Base-by-base conservation (phyloP, 805 yeast species). In the Metschnikowia kunwiensis region DNA sequence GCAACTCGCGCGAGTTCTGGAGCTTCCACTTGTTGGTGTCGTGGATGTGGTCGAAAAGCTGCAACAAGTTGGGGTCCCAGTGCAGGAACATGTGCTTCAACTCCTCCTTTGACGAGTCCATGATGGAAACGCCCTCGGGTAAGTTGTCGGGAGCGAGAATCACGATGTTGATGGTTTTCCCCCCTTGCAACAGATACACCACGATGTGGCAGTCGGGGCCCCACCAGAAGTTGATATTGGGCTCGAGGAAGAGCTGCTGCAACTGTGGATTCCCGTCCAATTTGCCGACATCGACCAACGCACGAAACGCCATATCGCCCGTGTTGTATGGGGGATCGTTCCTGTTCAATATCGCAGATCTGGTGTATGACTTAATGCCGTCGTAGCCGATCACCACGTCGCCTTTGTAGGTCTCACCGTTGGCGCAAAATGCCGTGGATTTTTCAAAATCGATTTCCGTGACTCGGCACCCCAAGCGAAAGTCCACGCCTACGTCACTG, bases 181-280 rank as follows among this genome's bases (percentile, higher is more conserved):
- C 64, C 15, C 51, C 46, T 23, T 53, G 51, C 27, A 58, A 42
- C 11, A 51, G 46, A 34, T 58, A 58, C n/a, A 51, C 41, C 22
- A 57, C 62, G 25, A 55, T 46, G 36, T 58, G 64, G 27, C 50
- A 45, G 7, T 44, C 34, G 5, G 62, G 62, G 5, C 64, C 64
- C 50, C 57, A 46, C 63, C 61, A 58, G 36, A 52, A 57, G 38
- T 50, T 55, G 13, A 57, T 56, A 38, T 55, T 56, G 12, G 61
- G 57, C 5, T 36, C 38, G 5, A 34, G 32, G 32, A 31, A 38
- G 22, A 58, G 40, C 21, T 42, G 35, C 11, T 34, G 27, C 13
- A 47, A 42, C 25, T 51, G 55, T 3, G 58, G 57, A 30, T 43
- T 22, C 17, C 36, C 37, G 17, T 34, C 29, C 45, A 50, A 44